These are phyloP conservation scores for Cryptomeria japonica DNA, from an alignment of 75 land plant genomes.

Conservation along the genomic window DNA sequence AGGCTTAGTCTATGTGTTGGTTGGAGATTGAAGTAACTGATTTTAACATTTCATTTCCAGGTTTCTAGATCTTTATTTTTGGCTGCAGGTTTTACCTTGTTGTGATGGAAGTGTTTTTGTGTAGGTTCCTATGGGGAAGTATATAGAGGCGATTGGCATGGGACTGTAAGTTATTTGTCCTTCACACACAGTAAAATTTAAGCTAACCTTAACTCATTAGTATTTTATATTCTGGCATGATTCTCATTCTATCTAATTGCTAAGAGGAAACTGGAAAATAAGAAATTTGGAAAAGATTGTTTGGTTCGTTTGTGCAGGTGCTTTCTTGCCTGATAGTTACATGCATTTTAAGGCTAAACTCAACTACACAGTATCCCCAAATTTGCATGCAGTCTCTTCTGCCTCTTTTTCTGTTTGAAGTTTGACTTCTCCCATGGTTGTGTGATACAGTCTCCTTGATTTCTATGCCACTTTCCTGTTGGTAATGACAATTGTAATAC, in stretches of 20 bases:
- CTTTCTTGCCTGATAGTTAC: slow-evolving; percentile 3
- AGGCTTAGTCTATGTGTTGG: background rate
- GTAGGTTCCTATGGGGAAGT: slow-evolving; percentile 96
- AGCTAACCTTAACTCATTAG: background rate
- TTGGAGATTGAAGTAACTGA: background rate
- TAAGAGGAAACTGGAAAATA: background rate
- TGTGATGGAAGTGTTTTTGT: slow-evolving; percentile 4
- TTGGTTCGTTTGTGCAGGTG: background rate
- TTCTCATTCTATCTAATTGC: background rate
- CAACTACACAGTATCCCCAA: background rate
- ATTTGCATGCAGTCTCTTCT: background rate
- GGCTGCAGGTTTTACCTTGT: background rate
- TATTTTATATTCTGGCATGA: background rate
- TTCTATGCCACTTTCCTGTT: slow-evolving; percentile 3
- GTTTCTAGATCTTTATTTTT: background rate
- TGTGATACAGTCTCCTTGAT: background rate
- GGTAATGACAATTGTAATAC: background rate
- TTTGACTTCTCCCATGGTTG: background rate
- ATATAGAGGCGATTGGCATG: slow-evolving; percentile 96
- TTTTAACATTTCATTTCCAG: background rate
- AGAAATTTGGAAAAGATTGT: background rate
- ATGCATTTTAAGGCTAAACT: background rate
- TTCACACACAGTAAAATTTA: background rate
- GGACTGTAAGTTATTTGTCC: slow-evolving; percentile 67
- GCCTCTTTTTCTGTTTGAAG: background rate